Evolutionary conservation across 192 early-diverging fungal genomes (phyloP).

Genomic region (Coemansia sp.): DNA sequence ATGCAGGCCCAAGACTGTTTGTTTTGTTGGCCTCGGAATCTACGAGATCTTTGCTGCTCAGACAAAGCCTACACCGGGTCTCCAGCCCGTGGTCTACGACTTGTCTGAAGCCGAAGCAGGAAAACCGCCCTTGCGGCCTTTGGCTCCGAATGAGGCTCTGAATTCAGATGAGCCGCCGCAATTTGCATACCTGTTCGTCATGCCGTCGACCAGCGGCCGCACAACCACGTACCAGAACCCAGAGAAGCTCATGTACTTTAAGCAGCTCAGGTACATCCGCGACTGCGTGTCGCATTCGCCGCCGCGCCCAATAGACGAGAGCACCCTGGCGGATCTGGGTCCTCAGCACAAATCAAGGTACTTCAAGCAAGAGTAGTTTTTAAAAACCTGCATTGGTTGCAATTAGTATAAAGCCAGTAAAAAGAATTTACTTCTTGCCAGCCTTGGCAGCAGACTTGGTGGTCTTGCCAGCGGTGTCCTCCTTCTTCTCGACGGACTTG

Average conservation of each 20-base stretch:
- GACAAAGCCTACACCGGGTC: slow-evolving; percentile 28
- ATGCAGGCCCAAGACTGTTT: slow-evolving; percentile 59
- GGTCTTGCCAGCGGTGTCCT: slow-evolving; percentile 67
- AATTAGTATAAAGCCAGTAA: background rate
- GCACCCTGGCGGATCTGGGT: slow-evolving; percentile 7
- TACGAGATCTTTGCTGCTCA: slow-evolving; percentile 60
- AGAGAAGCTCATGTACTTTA: slow-evolving; percentile 60
- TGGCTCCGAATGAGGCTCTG: slow-evolving; percentile 1
- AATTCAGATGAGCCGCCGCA: slow-evolving; percentile 1
- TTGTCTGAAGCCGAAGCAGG: background rate
- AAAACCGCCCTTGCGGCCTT: background rate
- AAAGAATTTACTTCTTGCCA: slow-evolving; percentile 70
- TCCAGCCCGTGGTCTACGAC: slow-evolving; percentile 45
- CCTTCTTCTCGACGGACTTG: slow-evolving; percentile 86
- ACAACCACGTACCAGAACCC: slow-evolving; percentile 61
- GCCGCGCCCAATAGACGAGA: slow-evolving; percentile 9
- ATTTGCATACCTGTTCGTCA: slow-evolving; percentile 55
- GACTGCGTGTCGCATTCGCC: slow-evolving; percentile 24
- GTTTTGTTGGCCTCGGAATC: slow-evolving; percentile 70
- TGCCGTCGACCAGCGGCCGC: slow-evolving; percentile 73
- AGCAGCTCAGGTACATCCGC: slow-evolving; percentile 47
- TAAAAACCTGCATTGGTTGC: background rate
- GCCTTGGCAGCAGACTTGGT: slow-evolving; percentile 78
- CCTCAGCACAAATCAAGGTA: slow-evolving; percentile 28
- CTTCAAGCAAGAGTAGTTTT: slow-evolving; percentile 9